Base-by-base conservation (phyloP, 2,329 filamentous ascomycete species). In the Elsinoe australis region DNA sequence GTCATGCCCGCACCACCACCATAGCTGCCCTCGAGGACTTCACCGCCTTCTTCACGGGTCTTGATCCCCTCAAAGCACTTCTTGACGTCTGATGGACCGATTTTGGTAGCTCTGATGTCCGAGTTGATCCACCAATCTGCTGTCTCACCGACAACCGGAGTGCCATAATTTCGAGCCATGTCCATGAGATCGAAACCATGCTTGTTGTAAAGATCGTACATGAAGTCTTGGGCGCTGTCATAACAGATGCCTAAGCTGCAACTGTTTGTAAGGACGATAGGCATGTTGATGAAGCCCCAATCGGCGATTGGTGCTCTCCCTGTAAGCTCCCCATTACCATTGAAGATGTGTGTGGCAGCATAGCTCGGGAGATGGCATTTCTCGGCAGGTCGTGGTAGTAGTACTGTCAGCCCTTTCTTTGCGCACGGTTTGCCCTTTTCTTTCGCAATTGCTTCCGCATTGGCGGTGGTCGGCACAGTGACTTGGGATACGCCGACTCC, bases 1-100 rank as follows among this genome's bases (percentile, higher is more conserved):
- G 78, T 71, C 78, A 83, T 83, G 10, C 79, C 80, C 0, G 79
- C 80, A n/a, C 81, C 81, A 14, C 81, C 81, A 2, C 81, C 81
- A 1, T 72, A 73, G 54, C 77, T 79, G 0, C 81, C 81, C 61
- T 85, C 80, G 1, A 64, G 62, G 1, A 84, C 78, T 0, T 67
- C 79, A 14, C 80, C 81, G 2, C 81, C 81, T 1, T 74, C 73
- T 55, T 77, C 79, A 0, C 79, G 79, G 60, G 83, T 79, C 3
- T 65, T 64, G 1, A 84, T 77, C 0, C 75, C 78, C 54, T 83
- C 79, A 47, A 75, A 82, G 0, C 80, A 83, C 64, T 83, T 79
- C 0, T 68, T 74, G 0, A 83, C 74, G 3, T 74, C 72, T 22
- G 72, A 67, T 21, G 70, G 65, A 0, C 65, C 67, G 4, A 58